A percentile compares a stretch with the other conserved stretches of the same genome.
These are phyloP conservation scores for Ophiocordyceps camponoti-leonardi DNA, from an alignment of 2,329 filamentous ascomycete species.

Conservation along the genomic window DNA sequence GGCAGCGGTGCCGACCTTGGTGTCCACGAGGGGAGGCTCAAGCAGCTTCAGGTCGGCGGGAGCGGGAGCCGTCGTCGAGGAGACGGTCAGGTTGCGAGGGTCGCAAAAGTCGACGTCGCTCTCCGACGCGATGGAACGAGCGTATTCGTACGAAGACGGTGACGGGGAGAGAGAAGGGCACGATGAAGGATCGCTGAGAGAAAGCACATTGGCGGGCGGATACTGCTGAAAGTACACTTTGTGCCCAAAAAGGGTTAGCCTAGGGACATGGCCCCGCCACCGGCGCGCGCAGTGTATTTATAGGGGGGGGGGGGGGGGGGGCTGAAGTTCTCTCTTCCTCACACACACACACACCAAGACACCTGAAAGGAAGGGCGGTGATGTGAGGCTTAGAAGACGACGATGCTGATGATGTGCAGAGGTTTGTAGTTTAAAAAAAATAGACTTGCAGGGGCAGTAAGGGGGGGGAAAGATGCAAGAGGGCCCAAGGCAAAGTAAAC, in stretches of 20 bases:
- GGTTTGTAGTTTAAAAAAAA: too few species aligned
- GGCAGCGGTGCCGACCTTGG: not conserved
- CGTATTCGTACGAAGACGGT: conserved; percentile 55
- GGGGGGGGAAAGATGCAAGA: not conserved
- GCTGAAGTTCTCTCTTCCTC: too few species aligned
- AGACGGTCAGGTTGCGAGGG: conserved; percentile 73
- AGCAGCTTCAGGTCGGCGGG: conserved; percentile 47
- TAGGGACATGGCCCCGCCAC: not conserved
- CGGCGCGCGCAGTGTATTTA: too few species aligned
- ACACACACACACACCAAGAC: too few species aligned
- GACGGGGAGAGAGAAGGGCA: conserved; percentile 81
- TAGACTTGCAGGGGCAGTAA: too few species aligned
- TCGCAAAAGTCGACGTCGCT: conserved; percentile 77
- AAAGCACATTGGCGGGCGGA: conserved; percentile 31
- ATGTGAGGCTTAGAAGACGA: too few species aligned
- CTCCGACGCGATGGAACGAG: conserved; percentile 50
- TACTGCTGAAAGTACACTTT: conserved; percentile 29
- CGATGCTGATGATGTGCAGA: not conserved
- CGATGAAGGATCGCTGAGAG: conserved; percentile 58
- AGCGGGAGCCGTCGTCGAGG: conserved; percentile 25
- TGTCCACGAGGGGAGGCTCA: not conserved
- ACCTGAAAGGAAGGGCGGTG: too few species aligned
- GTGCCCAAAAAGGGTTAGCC: conserved; percentile 18
- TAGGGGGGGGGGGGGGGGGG: too few species aligned
- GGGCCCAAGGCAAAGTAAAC: too few species aligned